These are phyloP conservation scores for Boletus rubroflammeus DNA, from an alignment of 768 basidiomycete species.

Conservation along the genomic window DNA sequence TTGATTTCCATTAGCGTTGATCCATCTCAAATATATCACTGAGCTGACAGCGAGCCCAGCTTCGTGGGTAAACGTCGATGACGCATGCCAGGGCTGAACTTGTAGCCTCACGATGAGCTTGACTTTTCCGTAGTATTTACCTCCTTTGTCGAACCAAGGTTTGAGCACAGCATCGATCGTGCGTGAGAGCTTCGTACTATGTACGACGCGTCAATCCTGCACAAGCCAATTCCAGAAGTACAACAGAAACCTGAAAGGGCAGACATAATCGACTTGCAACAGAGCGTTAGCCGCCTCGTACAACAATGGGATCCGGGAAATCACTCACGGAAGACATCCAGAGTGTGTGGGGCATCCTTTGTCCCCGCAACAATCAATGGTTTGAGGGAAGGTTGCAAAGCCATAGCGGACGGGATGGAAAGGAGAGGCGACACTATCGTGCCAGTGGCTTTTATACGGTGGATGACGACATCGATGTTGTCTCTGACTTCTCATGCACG, in stretches of 20 bases:
- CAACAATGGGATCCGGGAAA: not conserved
- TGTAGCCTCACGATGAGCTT: constrained; percentile 69
- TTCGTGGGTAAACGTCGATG: constrained; percentile 77
- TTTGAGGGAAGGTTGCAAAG: constrained; percentile 70
- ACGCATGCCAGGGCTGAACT: constrained; percentile 76
- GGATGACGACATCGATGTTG: constrained; percentile 4
- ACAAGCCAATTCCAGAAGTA: not conserved
- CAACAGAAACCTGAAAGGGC: constrained; percentile 62
- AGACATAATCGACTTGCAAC: constrained; percentile 76
- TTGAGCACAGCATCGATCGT: constrained; percentile 58
- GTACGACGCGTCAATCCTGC: not conserved
- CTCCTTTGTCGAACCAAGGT: constrained; percentile 54
- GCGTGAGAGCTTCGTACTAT: constrained; percentile 57
- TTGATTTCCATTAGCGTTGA: not conserved
- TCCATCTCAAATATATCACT: not conserved
- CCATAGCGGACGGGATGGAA: constrained; percentile 43
- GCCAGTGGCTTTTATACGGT: not conserved
- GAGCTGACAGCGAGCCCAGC: constrained; percentile 69
- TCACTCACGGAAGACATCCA: constrained; percentile 71
- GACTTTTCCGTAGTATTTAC: constrained; percentile 67
- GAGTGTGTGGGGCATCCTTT: constrained; percentile 62
- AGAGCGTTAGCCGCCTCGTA: not conserved
- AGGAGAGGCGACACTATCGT: not conserved
- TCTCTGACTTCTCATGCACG: not conserved
- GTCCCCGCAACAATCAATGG: constrained; percentile 62